phyloP scores from a whole-genome alignment of 192 early-diverging fungal genomes.

The Backusella tarrabulga region DNA sequence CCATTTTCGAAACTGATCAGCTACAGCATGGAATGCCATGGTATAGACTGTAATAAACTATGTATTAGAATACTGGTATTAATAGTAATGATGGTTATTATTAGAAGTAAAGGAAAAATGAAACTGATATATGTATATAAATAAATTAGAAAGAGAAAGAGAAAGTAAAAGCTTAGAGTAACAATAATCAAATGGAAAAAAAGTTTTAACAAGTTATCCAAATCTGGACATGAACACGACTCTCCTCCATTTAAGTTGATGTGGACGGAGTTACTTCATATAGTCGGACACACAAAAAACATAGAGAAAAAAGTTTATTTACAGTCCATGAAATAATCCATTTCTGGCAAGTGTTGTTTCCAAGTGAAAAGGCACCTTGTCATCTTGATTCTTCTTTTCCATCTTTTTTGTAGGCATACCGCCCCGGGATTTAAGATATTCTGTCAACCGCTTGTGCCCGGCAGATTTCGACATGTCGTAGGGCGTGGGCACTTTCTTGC shows the following conservation, averaged over 20 bases:
- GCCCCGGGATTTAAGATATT: conserved; percentile 28
- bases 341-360: conserved; percentile 27
- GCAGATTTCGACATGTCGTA: conserved; percentile 28
- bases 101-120: not conserved
- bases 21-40: conserved; percentile 21
- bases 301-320: not conserved
- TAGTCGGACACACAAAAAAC: not conserved
- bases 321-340: conserved; percentile 20
- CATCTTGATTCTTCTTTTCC: conserved; percentile 30
- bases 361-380: conserved; percentile 25
- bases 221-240: not conserved
- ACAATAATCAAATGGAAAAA: conserved; percentile 9
- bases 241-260: not conserved
- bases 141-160: not conserved
- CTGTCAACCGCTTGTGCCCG: conserved; percentile 21
- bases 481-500: conserved; percentile 27
- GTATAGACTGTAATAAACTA: not conserved
- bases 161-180: not conserved
- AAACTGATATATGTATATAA: not conserved
- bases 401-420: conserved; percentile 28
- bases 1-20: conserved; percentile 22
- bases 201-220: not conserved
- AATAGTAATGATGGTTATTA: not conserved
- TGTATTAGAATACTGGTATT: not conserved
- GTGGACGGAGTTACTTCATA: not conserved